Evolutionary conservation across 2,329 filamentous ascomycete species (phyloP), one percentile per base, ranked within the genome.

Genomic region (Chrysoporthe deuterocubensis): DNA sequence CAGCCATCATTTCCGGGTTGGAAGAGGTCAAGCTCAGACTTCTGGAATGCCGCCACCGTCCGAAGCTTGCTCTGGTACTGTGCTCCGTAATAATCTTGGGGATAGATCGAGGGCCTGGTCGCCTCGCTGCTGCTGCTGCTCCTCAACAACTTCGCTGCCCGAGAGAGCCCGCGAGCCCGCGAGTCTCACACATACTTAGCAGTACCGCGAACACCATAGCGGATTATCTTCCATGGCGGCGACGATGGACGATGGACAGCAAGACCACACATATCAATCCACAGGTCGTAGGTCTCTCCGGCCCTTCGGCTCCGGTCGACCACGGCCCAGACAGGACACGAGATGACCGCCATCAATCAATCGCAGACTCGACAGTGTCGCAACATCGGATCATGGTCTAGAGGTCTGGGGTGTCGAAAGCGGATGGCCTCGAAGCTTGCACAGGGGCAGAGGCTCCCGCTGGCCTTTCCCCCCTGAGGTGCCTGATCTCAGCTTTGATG

Each of bases 91-190:
- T 18, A 16, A 37, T 21, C 54, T 18, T 3, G 26, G 32, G 34
- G 3, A 18, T 2, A 57, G 26, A 11, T 59, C 34, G 32, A 60
- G 26, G 40, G 42, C 44, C 34, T 32, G 34, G 64, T 54, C 43
- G 50, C 56, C 64, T n/a, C 16, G 13, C 5, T 14, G 11, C 44
- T 4, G 54, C 26, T 26, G 7, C 54, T 34, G 26, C 26, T 43
- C 18, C 58, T 46, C 58, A 61, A 44, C 58, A 61, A 61, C 21
- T 61, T 62, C 64, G 62, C 67, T 56, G 65, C 63, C 68, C 68
- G 68, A 69, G 61, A 66, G 58, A 40, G 66, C 62, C 64, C 54
- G 44, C 48, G 56, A 67, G 46, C 16, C 42, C 34, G 21, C 34
- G 48, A 50, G 32, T 6, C 6, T 26, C 46, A 26, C 26, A 26